Conservation (phyloP, 371 early-diverging fungal species). For the Nematocida sp. region DNA sequence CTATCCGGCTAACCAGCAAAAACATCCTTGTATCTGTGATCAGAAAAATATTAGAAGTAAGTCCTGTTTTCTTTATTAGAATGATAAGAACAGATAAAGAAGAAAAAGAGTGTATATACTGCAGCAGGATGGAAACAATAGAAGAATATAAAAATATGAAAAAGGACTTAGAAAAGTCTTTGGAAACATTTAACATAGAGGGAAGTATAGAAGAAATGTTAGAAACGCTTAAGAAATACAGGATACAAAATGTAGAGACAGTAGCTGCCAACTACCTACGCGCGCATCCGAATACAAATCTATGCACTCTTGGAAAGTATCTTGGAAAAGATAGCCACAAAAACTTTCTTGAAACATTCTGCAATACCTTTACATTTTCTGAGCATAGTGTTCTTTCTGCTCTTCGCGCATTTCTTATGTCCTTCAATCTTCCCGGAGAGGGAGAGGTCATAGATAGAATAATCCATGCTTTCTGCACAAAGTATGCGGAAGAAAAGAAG, state of each 20-base stretch:
- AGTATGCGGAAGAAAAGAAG: constrained; percentile 70
- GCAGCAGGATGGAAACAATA: neutral
- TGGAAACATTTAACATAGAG: constrained; percentile 29
- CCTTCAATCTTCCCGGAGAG: constrained; percentile 84
- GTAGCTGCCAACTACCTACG: constrained; percentile 6
- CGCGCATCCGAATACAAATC: constrained; percentile 28
- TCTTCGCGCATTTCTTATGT: constrained; percentile 73
- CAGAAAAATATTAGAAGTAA: constrained; percentile 10
- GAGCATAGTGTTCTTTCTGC: constrained; percentile 78
- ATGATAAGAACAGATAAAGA: neutral
- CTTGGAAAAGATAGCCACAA: constrained; percentile 72
- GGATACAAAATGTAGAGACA: neutral
- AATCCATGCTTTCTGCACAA: constrained; percentile 75
- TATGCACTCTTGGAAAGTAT: constrained; percentile 73
- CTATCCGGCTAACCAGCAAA: constrained; percentile 22
- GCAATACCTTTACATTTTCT: constrained; percentile 75
- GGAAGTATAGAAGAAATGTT: neutral
- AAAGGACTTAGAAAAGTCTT: neutral
- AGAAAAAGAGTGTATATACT: constrained; percentile 21
- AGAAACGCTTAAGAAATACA: neutral
- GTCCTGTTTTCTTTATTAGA: neutral
- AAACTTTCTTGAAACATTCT: constrained; percentile 73
- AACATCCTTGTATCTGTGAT: neutral
- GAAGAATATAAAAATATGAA: neutral
- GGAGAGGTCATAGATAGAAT: constrained; percentile 83